Evolutionary conservation across 2,329 filamentous ascomycete species (phyloP).

Genomic region (Phoma sp.): DNA sequence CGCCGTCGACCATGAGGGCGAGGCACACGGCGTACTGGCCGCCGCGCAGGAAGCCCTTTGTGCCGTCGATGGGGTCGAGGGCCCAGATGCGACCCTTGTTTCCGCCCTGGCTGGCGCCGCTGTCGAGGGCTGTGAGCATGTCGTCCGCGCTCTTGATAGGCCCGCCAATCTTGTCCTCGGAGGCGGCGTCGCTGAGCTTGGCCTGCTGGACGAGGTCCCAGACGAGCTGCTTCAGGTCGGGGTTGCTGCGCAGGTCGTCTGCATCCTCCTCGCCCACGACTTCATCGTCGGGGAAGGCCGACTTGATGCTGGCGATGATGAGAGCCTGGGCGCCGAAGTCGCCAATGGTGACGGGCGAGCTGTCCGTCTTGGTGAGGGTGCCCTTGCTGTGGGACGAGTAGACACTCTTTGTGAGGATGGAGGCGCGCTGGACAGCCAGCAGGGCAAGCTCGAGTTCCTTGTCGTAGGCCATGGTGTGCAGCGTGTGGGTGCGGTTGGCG

Average conservation of each 20-base stretch:
- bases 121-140: constrained; percentile 66
- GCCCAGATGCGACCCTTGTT: constrained; percentile 85
- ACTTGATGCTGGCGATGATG: constrained; percentile 87
- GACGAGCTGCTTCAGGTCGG: constrained; percentile 73
- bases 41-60: constrained; percentile 93
- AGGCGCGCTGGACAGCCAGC: constrained; percentile 85
- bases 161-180: constrained; percentile 73
- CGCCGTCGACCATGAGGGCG: constrained; percentile 87
- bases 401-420: constrained; percentile 76
- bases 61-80: constrained; percentile 96
- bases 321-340: constrained; percentile 98
- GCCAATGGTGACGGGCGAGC: constrained; percentile 94
- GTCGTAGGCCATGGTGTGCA: constrained; percentile 62
- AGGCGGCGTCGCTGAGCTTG: constrained; percentile 69
- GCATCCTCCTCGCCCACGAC: constrained; percentile 97
- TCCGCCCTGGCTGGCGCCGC: constrained; percentile 72
- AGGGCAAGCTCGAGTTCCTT: constrained; percentile 84
- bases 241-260: constrained; percentile 74
- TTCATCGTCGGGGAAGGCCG: constrained; percentile 88
- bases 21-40: constrained; percentile 98
- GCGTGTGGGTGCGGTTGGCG: constrained; percentile 23
- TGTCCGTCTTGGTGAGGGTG: constrained; percentile 92
- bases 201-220: constrained; percentile 82
- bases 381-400: constrained; percentile 92
- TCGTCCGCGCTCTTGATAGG: constrained; percentile 69